phyloP scores from a whole-genome alignment of 2,329 filamentous ascomycete species.

The Trichoderma aggressivum region DNA sequence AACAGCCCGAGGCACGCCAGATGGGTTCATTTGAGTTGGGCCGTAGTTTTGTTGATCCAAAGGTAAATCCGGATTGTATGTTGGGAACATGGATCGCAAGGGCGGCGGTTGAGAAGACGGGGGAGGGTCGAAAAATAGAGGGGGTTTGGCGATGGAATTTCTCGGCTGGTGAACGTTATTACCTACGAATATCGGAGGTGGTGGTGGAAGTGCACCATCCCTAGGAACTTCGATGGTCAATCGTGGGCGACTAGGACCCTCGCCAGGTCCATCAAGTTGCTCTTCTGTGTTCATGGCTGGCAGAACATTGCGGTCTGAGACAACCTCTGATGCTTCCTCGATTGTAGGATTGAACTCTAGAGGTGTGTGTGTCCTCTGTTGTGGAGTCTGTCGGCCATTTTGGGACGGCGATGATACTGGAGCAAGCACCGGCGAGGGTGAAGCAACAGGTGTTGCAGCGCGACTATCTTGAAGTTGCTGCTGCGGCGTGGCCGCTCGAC shows the following conservation, averaged over 20 bases:
- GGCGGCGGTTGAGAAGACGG: conserved; percentile 33
- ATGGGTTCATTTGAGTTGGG: conserved; percentile 62
- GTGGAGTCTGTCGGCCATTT: conserved; percentile 33
- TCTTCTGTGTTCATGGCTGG: conserved; percentile 14
- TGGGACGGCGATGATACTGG: conserved; percentile 29
- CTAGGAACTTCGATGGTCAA: conserved; percentile 42
- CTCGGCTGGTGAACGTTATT: conserved; percentile 49
- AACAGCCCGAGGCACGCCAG: conserved; percentile 59
- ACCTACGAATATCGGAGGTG: conserved; percentile 48
- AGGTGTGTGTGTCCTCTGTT: conserved; percentile 33
- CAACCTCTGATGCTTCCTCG: conserved; percentile 22
- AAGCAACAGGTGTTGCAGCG: conserved; percentile 25
- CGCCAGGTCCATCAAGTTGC: conserved; percentile 6
- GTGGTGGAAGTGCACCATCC: conserved; percentile 51
- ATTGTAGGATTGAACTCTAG: conserved; percentile 33
- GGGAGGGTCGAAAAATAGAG: conserved; percentile 36
- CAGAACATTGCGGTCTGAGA: conserved; percentile 18
- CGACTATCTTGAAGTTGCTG: conserved; percentile 34
- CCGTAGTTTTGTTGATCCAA: conserved; percentile 68
- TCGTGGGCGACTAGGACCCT: conserved; percentile 26
- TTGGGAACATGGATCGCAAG: conserved; percentile 71
- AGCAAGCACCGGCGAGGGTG: conserved; percentile 23
- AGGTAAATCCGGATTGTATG: conserved; percentile 65
- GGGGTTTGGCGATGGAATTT: conserved; percentile 56
- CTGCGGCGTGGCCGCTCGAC: conserved; percentile 37